Evolutionary conservation across 352 stramenopile genomes (phyloP), one percentile per base, ranked within the genome.

Genomic region (Pythium rhizo-oryzae): DNA sequence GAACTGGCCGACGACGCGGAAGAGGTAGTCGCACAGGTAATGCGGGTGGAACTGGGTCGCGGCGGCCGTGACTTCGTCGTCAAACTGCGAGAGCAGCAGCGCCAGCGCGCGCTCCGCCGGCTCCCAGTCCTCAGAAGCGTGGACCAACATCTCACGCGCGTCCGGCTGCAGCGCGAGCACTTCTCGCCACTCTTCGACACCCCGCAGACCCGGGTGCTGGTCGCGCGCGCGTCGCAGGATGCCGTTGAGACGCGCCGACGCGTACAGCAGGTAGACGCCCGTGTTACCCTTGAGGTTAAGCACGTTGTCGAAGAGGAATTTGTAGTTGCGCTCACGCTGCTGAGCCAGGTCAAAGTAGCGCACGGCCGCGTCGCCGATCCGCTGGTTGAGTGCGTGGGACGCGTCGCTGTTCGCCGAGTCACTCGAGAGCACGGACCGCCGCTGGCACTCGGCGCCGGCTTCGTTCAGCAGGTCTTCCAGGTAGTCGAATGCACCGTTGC

Each of bases 341-440:
- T 96, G 88, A 19, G 85, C 82, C 24, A 96, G 67, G 55, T 96
- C 88, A 62, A 93, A 96, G 65, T 94, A 96, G 13, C 84, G 84
- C 62, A 93, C 85, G 11, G 87, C 85, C 1, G 84, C 85, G 59
- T 95, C 85, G 35, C 87, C 85, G 49, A 94, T 79, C 25, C 79
- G 75, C 23, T 72, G 75, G 59, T 92, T 89, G 54, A 85, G 75
- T 37, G 33, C 50, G 1, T 63, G 55, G 8, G 55, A 28, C 15
- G 62, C 37, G 5, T 69, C 61, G 12, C 12, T 59, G n/a, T 37
- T 51, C n/a, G 37, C 53, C 6, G 57, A 56, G 15, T 70, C 62
- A 33, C 44, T 49, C 24, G 64, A 52, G 3, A 78, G 67, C 21
- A 93, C 74, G 4, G 87, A 86, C 39, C 85, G 84, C 25, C 78